Conservation (phyloP, 2,329 filamentous ascomycete genomes). For the Blumeria hordei region DNA sequence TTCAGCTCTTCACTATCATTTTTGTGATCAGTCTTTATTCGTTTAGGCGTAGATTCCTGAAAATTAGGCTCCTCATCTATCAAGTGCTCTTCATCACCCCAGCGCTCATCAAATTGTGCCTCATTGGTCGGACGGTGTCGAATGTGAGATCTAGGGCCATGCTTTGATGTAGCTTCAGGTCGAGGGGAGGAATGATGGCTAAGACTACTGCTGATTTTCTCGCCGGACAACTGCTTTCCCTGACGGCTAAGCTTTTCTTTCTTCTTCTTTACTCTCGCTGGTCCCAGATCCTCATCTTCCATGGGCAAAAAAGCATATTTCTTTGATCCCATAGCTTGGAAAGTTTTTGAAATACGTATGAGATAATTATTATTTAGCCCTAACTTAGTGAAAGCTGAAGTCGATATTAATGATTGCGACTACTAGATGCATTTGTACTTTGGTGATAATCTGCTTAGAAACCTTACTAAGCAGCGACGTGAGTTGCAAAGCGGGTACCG, state of each 20-base stretch:
- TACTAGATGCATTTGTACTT: too few species aligned
- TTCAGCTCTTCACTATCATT: slow-evolving; percentile 25
- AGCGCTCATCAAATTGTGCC: slow-evolving; percentile 48
- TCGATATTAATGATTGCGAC: too few species aligned
- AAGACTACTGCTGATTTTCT: slow-evolving; percentile 7
- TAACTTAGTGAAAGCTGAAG: too few species aligned
- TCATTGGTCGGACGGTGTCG: slow-evolving; percentile 26
- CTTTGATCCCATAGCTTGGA: slow-evolving; percentile 21
- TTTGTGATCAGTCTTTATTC: slow-evolving; percentile 38
- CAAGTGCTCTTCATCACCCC: slow-evolving; percentile 50
- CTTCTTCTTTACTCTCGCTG: slow-evolving; percentile 25
- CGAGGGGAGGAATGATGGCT: slow-evolving; percentile 14
- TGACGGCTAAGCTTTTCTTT: slow-evolving; percentile 16
- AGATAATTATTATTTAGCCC: too few species aligned
- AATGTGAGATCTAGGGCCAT: slow-evolving; percentile 23
- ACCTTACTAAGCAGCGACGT: too few species aligned
- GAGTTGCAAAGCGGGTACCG: too few species aligned
- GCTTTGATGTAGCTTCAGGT: slow-evolving; percentile 18
- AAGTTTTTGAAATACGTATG: too few species aligned
- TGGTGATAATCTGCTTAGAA: too few species aligned
- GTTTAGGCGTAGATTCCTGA: slow-evolving; percentile 44
- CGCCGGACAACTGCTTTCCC: slow-evolving; percentile 5
- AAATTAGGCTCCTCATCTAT: slow-evolving; percentile 33
- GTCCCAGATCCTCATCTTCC: slow-evolving; percentile 36
- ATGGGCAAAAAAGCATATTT: slow-evolving; percentile 44